phyloP scores from a whole-genome alignment of 345 rosid species.

The Microthlaspi erraticum region DNA sequence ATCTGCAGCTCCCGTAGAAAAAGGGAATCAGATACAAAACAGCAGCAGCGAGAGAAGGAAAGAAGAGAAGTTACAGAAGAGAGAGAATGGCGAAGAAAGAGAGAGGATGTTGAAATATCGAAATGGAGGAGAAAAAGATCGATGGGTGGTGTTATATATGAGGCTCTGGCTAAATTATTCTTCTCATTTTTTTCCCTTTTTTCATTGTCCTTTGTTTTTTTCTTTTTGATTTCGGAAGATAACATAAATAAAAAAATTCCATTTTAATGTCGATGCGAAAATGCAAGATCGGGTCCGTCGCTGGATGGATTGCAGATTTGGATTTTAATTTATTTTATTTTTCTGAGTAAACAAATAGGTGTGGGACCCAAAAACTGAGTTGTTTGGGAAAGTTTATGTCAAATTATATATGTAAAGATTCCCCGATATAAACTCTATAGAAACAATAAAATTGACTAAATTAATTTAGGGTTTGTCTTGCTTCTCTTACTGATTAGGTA shows the following conservation, averaged over 20 bases:
- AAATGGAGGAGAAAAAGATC: slow-evolving; percentile 18
- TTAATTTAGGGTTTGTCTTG: background rate
- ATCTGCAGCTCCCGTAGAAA: slow-evolving; percentile 19
- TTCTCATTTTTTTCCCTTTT: slow-evolving; percentile 1
- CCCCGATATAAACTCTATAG: background rate
- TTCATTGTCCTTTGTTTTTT: background rate
- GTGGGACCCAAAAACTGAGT: slow-evolving; percentile 32
- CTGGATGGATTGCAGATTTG: slow-evolving; percentile 21
- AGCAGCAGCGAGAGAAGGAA: slow-evolving; percentile 29
- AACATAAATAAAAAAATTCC: background rate
- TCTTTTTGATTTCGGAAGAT: no score
- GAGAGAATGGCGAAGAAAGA: slow-evolving; percentile 29
- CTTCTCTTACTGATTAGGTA: slow-evolving; percentile 15
- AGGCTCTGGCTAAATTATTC: slow-evolving; percentile 34
- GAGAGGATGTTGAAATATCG: slow-evolving; percentile 39
- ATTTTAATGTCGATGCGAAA: slow-evolving; percentile 21
- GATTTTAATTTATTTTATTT: background rate
- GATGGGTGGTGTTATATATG: slow-evolving; percentile 39
- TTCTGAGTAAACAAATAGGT: background rate
- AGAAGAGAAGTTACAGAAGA: slow-evolving; percentile 35
- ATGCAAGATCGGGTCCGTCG: slow-evolving; percentile 31
- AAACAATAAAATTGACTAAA: background rate
- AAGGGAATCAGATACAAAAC: slow-evolving; percentile 16
- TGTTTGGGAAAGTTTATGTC: slow-evolving; percentile 26
- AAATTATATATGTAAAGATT: slow-evolving; percentile 31